Evolutionary conservation across 192 early-diverging fungal species (phyloP).

Genomic region (Rhizophagus sp.): DNA sequence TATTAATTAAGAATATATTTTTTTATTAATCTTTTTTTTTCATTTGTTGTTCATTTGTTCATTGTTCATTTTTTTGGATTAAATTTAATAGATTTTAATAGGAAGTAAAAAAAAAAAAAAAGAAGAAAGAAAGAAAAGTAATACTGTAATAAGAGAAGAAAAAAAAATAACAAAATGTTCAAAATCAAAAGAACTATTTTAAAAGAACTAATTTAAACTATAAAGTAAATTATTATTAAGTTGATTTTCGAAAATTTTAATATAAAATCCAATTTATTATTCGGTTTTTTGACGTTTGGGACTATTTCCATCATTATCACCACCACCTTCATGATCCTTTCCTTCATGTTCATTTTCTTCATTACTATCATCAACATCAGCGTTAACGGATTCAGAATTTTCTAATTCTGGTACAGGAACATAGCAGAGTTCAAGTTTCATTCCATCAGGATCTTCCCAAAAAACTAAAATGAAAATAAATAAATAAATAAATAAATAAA

Average conservation of each 20-base stretch:
- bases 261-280: neutral
- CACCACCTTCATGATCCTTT: neutral
- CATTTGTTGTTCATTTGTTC: too few relatives aligned
- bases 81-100: too few relatives aligned
- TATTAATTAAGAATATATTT: too few relatives aligned
- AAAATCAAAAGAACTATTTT: too few relatives aligned
- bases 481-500: neutral
- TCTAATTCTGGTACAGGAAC: neutral
- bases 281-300: neutral
- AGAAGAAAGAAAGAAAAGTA: too few relatives aligned
- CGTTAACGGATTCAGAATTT: neutral
- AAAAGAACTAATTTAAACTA: too few relatives aligned
- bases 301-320: neutral
- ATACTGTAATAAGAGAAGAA: too few relatives aligned
- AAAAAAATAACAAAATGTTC: too few relatives aligned
- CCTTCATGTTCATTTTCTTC: neutral
- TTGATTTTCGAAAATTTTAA: neutral
- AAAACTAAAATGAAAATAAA: neutral
- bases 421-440: slow-evolving; percentile 15
- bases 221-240: too few relatives aligned
- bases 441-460: slow-evolving; percentile 3
- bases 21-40: too few relatives aligned
- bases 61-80: too few relatives aligned
- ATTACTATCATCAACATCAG: neutral
- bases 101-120: too few relatives aligned